Evolutionary conservation across 768 basidiomycete species (phyloP).

Genomic region (Boletus rubescentipes): DNA sequence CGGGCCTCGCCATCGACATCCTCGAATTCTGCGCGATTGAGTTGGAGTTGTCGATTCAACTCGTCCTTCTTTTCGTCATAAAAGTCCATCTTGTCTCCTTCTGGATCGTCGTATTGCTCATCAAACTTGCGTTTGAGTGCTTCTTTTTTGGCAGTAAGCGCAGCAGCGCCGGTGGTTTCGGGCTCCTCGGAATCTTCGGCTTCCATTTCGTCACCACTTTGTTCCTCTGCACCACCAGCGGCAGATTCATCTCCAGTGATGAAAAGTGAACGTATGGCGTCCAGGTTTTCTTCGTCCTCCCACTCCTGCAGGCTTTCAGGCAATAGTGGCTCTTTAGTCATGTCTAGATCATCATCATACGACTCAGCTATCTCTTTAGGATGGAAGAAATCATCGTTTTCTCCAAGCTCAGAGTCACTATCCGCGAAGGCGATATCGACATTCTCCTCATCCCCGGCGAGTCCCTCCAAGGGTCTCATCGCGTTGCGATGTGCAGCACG

Average conservation of each 20-base stretch:
- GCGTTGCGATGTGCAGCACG: slow-evolving; percentile 48
- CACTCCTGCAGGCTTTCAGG: slow-evolving; percentile 62
- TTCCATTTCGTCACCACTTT: slow-evolving; percentile 40
- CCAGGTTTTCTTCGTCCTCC: slow-evolving; percentile 83
- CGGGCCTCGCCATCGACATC: slow-evolving; percentile 75
- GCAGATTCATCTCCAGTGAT: slow-evolving; percentile 66
- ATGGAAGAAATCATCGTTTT: slow-evolving; percentile 70
- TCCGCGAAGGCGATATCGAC: slow-evolving; percentile 66
- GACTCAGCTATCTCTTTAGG: slow-evolving; percentile 40
- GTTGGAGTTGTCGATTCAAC: slow-evolving; percentile 76
- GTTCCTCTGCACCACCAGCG: slow-evolving; percentile 38
- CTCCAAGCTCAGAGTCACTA: slow-evolving; percentile 71
- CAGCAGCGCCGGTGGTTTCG: slow-evolving; percentile 43
- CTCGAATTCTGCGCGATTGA: slow-evolving; percentile 86
- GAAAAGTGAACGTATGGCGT: slow-evolving; percentile 84
- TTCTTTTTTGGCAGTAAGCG: slow-evolving; percentile 85
- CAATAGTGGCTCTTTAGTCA: slow-evolving; percentile 60
- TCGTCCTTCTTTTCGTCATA: slow-evolving; percentile 92
- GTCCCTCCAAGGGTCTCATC: slow-evolving; percentile 37
- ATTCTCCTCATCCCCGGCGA: slow-evolving; percentile 36
- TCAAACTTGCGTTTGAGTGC: slow-evolving; percentile 93
- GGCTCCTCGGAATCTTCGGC: slow-evolving; percentile 31
- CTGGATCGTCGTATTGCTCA: slow-evolving; percentile 92
- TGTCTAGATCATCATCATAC: slow-evolving; percentile 61
- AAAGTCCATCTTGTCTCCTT: slow-evolving; percentile 76